phyloP scores from a whole-genome alignment of 2,329 filamentous ascomycete genomes.

The Penicillium thymicola region DNA sequence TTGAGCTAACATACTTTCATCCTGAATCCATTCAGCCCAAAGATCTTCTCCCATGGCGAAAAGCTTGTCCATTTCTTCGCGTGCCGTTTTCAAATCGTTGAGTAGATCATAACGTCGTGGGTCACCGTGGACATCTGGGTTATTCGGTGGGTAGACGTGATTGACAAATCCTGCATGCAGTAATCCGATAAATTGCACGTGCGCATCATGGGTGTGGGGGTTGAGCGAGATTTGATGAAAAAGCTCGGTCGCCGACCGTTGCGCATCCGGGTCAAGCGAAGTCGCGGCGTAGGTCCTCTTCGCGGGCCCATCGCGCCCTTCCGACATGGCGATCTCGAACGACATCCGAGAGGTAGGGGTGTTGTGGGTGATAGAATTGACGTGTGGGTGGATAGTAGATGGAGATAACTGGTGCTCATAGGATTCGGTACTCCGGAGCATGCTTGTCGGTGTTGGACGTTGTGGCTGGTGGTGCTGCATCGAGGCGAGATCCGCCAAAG shows the following conservation, averaged over 20 bases:
- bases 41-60: constrained; percentile 63
- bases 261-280: constrained; percentile 41
- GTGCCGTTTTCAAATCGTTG: constrained; percentile 46
- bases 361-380: constrained; percentile 37
- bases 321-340: constrained; percentile 46
- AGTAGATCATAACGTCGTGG: constrained; percentile 47
- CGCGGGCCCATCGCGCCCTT: constrained; percentile 37
- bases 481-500: constrained; percentile 47
- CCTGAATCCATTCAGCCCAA: constrained; percentile 62
- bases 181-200: constrained; percentile 46
- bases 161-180: constrained; percentile 48
- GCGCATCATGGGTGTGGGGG: constrained; percentile 47
- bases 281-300: constrained; percentile 42
- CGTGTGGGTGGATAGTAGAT: constrained; percentile 41
- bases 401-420: constrained; percentile 45
- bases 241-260: constrained; percentile 41
- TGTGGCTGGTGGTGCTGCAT: constrained; percentile 48
- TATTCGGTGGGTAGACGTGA: constrained; percentile 46
- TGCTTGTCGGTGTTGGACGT: constrained; percentile 36
- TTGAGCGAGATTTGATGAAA: constrained; percentile 45
- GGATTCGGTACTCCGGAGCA: constrained; percentile 39
- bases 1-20: constrained; percentile 57
- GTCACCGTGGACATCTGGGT: constrained; percentile 45
- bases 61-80: constrained; percentile 59
- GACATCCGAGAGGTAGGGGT: constrained; percentile 43